Percentiles rank a stretch among this genome's conserved stretches.
phyloP scores from a whole-genome alignment of 495 filamentous ascomycete genomes.

The Aspergillus incahuasiensis region DNA sequence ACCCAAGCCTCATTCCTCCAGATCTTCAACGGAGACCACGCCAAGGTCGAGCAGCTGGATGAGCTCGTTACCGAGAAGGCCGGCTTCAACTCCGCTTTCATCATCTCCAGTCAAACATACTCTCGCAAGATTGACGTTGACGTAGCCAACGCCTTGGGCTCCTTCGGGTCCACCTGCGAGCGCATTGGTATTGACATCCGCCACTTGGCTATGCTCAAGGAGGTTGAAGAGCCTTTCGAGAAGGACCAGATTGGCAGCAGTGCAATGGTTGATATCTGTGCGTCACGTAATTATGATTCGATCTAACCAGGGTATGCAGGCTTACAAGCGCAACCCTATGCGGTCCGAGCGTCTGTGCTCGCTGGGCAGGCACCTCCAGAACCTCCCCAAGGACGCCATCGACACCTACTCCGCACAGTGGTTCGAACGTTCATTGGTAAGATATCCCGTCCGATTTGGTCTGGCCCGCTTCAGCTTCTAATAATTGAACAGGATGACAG shows the following conservation, averaged over 20 bases:
- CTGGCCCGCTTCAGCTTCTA: slow-evolving; percentile 4
- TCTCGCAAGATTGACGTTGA: slow-evolving; percentile 81
- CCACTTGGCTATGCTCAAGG: slow-evolving; percentile 72
- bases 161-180: slow-evolving; percentile 78
- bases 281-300: background rate
- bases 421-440: slow-evolving; percentile 63
- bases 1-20: slow-evolving; percentile 76
- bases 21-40: slow-evolving; percentile 75
- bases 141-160: slow-evolving; percentile 73
- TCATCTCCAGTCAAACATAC: slow-evolving; percentile 76
- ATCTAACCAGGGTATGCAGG: slow-evolving; percentile 39
- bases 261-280: slow-evolving; percentile 40
- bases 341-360: slow-evolving; percentile 78
- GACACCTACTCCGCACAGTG: slow-evolving; percentile 82
- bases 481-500: slow-evolving; percentile 41
- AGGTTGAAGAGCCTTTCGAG: slow-evolving; percentile 92
- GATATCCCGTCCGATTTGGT: slow-evolving; percentile 16
- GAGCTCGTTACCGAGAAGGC: slow-evolving; percentile 78
- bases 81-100: slow-evolving; percentile 69
- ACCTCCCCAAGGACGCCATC: slow-evolving; percentile 61
- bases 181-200: slow-evolving; percentile 71
- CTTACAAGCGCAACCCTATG: slow-evolving; percentile 92
- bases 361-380: slow-evolving; percentile 65
- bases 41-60: slow-evolving; percentile 69
- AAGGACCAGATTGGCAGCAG: slow-evolving; percentile 52